phyloP scores from a whole-genome alignment of 192 early-diverging fungal genomes.

The Linnemannia elongata region DNA sequence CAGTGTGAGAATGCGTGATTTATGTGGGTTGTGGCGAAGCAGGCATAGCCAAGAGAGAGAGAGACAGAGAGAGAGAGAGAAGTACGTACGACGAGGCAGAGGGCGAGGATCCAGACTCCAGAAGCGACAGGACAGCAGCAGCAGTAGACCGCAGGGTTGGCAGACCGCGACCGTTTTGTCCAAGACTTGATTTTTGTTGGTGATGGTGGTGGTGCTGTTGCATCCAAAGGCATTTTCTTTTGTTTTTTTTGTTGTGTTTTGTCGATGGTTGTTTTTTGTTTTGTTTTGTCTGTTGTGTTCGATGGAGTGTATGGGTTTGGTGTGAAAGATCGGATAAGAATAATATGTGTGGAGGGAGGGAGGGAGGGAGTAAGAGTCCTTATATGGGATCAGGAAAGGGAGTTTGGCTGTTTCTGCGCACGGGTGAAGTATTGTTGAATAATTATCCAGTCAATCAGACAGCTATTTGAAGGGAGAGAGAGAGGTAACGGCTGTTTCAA shows the following conservation, averaged over 20 bases:
- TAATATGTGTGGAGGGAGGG: not conserved
- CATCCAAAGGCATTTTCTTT: not conserved
- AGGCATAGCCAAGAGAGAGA: not conserved
- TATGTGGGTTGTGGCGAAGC: not conserved
- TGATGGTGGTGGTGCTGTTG: not conserved
- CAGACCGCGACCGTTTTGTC: not conserved
- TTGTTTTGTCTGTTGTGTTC: not conserved
- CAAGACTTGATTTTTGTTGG: not conserved
- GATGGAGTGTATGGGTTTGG: not conserved
- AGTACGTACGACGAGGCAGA: slow-evolving; percentile 27
- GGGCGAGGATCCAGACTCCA: slow-evolving; percentile 23
- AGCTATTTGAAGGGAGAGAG: not conserved
- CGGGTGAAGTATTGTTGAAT: not conserved
- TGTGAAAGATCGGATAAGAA: not conserved
- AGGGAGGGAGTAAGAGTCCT: not conserved
- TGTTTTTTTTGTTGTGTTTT: not conserved
- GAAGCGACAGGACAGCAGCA: slow-evolving; percentile 29
- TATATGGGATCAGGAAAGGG: not conserved
- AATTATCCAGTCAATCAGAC: not conserved
- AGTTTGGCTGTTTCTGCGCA: too few species aligned
- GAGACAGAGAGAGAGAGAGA: not conserved
- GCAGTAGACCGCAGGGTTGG: slow-evolving; percentile 10
- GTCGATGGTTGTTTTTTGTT: not conserved
- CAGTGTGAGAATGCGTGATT: not conserved
- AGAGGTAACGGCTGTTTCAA: not conserved